Percentiles rank a stretch among this genome's conserved stretches.
phyloP scores from a whole-genome alignment of 805 yeast genomes.

The Dipodascus albidus region DNA sequence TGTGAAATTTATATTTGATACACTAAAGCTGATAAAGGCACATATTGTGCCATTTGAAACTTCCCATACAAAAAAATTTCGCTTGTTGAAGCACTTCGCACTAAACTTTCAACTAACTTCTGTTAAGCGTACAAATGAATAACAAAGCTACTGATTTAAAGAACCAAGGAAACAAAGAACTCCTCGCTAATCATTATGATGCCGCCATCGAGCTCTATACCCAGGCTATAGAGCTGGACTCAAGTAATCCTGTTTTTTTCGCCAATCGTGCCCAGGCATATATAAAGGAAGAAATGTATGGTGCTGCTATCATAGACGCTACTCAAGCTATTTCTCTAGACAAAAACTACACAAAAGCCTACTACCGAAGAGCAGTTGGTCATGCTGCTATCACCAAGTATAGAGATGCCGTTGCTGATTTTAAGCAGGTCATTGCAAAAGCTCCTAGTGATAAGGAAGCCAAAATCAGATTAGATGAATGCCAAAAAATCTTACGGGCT shows the following conservation, averaged over 20 bases:
- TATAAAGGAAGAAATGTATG: slow-evolving; percentile 76
- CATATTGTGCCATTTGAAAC: no score
- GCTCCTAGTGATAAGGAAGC: slow-evolving; percentile 67
- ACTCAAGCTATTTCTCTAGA: slow-evolving; percentile 58
- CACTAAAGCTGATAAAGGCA: no score
- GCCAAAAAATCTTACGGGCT: slow-evolving; percentile 54
- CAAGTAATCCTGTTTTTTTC: slow-evolving; percentile 51
- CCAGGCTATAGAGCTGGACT: slow-evolving; percentile 54
- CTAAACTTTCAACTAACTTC: no score
- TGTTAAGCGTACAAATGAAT: background rate
- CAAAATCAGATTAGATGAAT: slow-evolving; percentile 44
- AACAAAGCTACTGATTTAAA: background rate
- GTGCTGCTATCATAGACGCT: slow-evolving; percentile 74
- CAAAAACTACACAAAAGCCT: slow-evolving; percentile 59
- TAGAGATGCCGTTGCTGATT: slow-evolving; percentile 60
- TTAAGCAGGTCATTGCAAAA: slow-evolving; percentile 45
- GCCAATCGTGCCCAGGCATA: slow-evolving; percentile 87
- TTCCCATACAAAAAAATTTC: background rate
- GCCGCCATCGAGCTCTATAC: slow-evolving; percentile 60
- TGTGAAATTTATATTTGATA: no score
- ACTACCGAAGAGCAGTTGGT: slow-evolving; percentile 81
- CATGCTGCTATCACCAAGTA: slow-evolving; percentile 64
- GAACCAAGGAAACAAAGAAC: slow-evolving; percentile 49
- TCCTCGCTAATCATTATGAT: slow-evolving; percentile 48
- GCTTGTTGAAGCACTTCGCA: no score